Evolutionary conservation across 176 grass and related monocot species (phyloP).

Genomic region (Carex littledalei): DNA sequence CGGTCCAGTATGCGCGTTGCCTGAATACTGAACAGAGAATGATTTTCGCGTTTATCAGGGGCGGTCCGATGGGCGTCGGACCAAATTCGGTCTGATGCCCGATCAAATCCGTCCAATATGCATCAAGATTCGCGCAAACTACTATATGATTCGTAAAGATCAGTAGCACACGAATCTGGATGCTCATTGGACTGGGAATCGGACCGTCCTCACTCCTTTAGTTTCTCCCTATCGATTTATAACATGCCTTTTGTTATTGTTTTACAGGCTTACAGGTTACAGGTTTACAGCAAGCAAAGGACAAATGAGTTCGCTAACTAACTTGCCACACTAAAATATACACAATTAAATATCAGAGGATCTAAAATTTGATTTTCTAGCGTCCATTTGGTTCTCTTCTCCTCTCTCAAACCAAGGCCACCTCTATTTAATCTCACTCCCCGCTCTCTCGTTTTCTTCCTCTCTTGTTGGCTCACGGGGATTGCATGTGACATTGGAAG

Average conservation of each 20-base stretch:
- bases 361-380: neutral
- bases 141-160: no score
- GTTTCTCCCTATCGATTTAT: neutral
- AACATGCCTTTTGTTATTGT: neutral
- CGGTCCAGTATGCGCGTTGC: neutral
- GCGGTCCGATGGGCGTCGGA: no score
- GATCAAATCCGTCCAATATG: no score
- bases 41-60: neutral
- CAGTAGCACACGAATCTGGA: no score
- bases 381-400: neutral
- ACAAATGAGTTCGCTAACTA: neutral
- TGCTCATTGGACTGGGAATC: no score
- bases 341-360: no score
- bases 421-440: slow-evolving; percentile 23
- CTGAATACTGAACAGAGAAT: neutral
- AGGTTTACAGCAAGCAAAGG: neutral
- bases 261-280: no score
- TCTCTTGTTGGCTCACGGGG: neutral
- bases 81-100: no score
- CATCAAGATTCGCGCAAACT: no score
- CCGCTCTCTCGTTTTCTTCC: neutral
- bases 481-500: slow-evolving; percentile 8
- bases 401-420: neutral
- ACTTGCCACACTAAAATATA: neutral
- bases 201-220: neutral